Evolutionary conservation across 2,329 filamentous ascomycete species (phyloP).

Genomic region (Penicillium expansum): DNA sequence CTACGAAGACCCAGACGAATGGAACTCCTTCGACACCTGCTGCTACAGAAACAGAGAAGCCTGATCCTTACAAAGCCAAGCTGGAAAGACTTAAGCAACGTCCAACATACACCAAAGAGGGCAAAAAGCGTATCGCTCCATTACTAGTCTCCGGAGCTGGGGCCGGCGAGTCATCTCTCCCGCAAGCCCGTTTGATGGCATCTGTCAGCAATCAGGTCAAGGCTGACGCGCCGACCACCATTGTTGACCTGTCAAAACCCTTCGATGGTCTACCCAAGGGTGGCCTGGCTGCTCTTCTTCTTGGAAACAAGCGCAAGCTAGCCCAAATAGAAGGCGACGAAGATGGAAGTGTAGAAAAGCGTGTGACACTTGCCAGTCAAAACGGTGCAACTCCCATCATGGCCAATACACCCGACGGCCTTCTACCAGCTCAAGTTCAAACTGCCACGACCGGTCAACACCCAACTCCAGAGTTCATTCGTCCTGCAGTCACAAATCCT

Average conservation of each 20-base stretch:
- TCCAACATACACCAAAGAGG: constrained; percentile 93
- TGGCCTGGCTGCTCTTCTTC: constrained; percentile 76
- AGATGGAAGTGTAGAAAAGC: constrained; percentile 60
- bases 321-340: constrained; percentile 72
- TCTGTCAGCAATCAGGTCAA: constrained; percentile 64
- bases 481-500: constrained; percentile 83
- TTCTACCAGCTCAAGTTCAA: constrained; percentile 70
- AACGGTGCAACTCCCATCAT: constrained; percentile 73
- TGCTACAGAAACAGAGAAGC: constrained; percentile 38
- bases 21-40: constrained; percentile 33
- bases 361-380: constrained; percentile 57
- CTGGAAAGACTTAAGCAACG: constrained; percentile 77
- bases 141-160: constrained; percentile 87
- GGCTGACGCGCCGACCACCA: constrained; percentile 72
- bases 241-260: constrained; percentile 87
- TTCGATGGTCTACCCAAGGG: constrained; percentile 91
- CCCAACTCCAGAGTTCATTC: constrained; percentile 75
- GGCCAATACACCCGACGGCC: constrained; percentile 71
- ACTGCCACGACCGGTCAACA: constrained; percentile 59
- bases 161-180: constrained; percentile 80
- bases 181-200: constrained; percentile 82
- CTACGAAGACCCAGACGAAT: constrained; percentile 37
- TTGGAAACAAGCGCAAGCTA: constrained; percentile 90
- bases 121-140: constrained; percentile 92
- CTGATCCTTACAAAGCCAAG: constrained; percentile 57